Conservation (phyloP, 148 eudicot species). For the Rhododendron ovatum region DNA sequence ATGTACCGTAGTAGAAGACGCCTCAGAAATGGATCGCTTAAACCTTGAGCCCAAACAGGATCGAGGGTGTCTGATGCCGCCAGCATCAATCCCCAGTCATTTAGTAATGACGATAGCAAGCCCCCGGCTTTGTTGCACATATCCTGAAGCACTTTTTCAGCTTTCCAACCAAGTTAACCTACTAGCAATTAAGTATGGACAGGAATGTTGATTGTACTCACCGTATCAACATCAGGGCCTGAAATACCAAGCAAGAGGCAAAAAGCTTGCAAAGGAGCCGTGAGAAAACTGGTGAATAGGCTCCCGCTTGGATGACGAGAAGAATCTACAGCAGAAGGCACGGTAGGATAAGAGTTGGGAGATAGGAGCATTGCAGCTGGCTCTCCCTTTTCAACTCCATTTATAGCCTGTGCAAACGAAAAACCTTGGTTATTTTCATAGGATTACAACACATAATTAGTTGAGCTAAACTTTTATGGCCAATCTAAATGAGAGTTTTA, state of each 20-base stretch:
- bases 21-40: constrained; percentile 77
- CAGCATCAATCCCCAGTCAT: constrained; percentile 57
- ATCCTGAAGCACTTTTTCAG: constrained; percentile 44
- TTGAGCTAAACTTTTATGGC: not conserved
- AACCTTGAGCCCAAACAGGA: constrained; percentile 82
- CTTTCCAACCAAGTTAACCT: constrained; percentile 8
- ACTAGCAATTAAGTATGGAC: not conserved
- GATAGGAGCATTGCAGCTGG: constrained; percentile 73
- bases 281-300: constrained; percentile 77
- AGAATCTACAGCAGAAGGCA: constrained; percentile 39
- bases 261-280: constrained; percentile 77
- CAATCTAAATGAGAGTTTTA: not conserved
- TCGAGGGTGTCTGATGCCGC: constrained; percentile 56
- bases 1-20: constrained; percentile 67
- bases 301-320: constrained; percentile 60
- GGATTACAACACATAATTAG: not conserved
- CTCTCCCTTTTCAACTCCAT: constrained; percentile 80
- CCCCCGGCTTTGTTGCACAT: constrained; percentile 40
- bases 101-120: constrained; percentile 56
- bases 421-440: constrained; percentile 11
- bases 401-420: constrained; percentile 46
- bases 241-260: constrained; percentile 66
- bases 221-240: constrained; percentile 59
- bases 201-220: constrained; percentile 20
- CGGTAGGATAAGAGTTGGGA: constrained; percentile 43